A percentile compares a stretch with the other conserved stretches of the same genome.
phyloP scores from a whole-genome alignment of 164 flowering plant species.

The Vitis labrusca region DNA sequence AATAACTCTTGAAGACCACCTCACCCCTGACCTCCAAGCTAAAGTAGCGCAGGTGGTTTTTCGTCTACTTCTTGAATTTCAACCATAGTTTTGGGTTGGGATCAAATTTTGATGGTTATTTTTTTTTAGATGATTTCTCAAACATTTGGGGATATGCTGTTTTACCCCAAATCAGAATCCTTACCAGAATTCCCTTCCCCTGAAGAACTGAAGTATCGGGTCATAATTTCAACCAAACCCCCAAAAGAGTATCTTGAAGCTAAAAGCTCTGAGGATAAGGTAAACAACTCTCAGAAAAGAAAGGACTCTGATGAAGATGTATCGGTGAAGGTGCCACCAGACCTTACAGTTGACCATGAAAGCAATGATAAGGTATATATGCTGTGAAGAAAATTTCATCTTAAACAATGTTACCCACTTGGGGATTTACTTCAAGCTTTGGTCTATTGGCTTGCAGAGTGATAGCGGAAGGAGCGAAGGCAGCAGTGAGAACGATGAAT shows the following conservation, averaged over 20 bases:
- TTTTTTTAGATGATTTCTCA: conserved; percentile 17
- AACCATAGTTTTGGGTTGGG: background rate
- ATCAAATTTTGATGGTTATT: background rate
- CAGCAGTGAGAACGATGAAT: conserved; percentile 20
- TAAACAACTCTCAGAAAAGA: background rate
- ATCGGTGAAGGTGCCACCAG: conserved; percentile 19
- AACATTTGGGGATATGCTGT: conserved; percentile 20
- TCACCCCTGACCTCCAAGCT: conserved; percentile 53
- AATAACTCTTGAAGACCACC: conserved; percentile 68
- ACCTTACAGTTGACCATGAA: conserved; percentile 14
- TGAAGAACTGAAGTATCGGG: conserved; percentile 8
- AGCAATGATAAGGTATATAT: conserved; percentile 25
- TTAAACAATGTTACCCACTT: background rate
- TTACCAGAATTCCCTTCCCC: conserved; percentile 19
- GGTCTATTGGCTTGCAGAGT: conserved; percentile 22
- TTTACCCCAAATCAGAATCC: conserved; percentile 4
- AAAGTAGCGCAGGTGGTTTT: conserved; percentile 54
- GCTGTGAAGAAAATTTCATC: background rate
- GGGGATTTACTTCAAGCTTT: background rate
- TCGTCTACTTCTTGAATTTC: background rate
- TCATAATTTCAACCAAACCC: conserved; percentile 12
- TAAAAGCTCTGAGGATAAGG: conserved; percentile 12
- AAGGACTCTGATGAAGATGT: conserved; percentile 24
- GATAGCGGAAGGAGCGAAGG: conserved; percentile 30
- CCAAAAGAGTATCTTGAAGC: conserved; percentile 20